Evolutionary conservation across 1,139 yeast genomes (phyloP).

Genomic region (Pneumocystis canis): DNA sequence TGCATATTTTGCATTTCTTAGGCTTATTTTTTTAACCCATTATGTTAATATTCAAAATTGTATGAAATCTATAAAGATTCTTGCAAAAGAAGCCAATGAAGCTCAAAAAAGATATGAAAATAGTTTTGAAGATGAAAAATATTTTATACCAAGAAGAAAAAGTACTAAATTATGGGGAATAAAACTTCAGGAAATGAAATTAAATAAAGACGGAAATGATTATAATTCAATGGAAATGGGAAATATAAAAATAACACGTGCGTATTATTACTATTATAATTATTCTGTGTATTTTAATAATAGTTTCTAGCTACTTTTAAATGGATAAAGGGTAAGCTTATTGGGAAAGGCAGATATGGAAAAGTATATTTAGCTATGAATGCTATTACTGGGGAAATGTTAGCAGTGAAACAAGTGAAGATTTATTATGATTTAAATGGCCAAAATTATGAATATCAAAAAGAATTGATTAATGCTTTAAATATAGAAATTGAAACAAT

Average conservation of each 20-base stretch:
- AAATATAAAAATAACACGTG: conserved; percentile 1
- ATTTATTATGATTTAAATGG: conserved; percentile 41
- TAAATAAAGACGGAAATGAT: conserved; percentile 31
- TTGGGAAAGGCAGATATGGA: conserved; percentile 97
- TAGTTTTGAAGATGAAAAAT: conserved; percentile 17
- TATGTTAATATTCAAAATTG: conserved; percentile 21
- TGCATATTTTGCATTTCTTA: neutral
- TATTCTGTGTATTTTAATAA: neutral
- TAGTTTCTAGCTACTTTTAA: conserved; percentile 35
- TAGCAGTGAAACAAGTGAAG: conserved; percentile 91
- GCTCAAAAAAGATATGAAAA: conserved; percentile 32
- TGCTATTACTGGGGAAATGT: conserved; percentile 95
- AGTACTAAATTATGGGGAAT: conserved; percentile 98
- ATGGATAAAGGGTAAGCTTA: conserved; percentile 95
- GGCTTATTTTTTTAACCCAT: neutral
- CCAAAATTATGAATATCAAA: conserved; percentile 30
- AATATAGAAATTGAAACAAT: conserved; percentile 86
- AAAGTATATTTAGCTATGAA: conserved; percentile 83
- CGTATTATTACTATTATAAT: neutral
- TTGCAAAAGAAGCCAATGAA: conserved; percentile 80
- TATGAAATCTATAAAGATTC: conserved; percentile 80
- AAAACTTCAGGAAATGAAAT: conserved; percentile 77
- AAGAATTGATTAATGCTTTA: conserved; percentile 64
- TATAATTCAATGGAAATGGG: neutral
- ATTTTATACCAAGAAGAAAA: conserved; percentile 22